These are phyloP conservation scores for Monocercomonoides exilis DNA, from an alignment of 78 protist genomes.

Conservation along the genomic window DNA sequence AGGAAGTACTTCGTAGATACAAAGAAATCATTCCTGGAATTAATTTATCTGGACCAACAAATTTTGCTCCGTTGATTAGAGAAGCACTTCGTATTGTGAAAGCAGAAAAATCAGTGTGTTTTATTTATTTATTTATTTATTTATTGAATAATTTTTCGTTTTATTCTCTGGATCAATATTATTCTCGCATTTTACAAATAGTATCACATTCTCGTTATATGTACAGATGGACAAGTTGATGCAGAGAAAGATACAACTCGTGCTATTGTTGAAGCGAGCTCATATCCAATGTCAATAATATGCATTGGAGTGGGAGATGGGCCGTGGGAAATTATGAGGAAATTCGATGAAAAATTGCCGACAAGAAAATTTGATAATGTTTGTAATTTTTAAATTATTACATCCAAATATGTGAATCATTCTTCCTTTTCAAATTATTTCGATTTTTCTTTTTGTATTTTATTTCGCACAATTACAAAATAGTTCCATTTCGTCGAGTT, in stretches of 20 bases:
- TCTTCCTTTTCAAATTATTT: too few species aligned
- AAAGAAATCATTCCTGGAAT: neutral
- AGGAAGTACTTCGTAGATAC: neutral
- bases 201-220: constrained; percentile 23
- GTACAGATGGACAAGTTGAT: neutral
- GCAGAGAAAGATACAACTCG: neutral
- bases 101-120: neutral
- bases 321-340: constrained; percentile 44
- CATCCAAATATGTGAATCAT: too few species aligned
- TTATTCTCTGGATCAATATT: too few species aligned
- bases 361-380: too few species aligned
- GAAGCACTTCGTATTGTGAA: neutral
- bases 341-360: constrained; percentile 44
- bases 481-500: constrained; percentile 33
- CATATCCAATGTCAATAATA: constrained; percentile 34
- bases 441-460: too few species aligned
- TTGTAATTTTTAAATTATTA: too few species aligned
- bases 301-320: constrained; percentile 36
- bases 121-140: too few species aligned
- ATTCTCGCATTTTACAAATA: neutral
- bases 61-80: neutral
- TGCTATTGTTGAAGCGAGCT: constrained; percentile 37
- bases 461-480: too few species aligned
- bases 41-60: neutral
- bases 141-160: too few species aligned